Base-by-base conservation (phyloP, 2,329 filamentous ascomycete species). In the Gaeumannomyces tritici region DNA sequence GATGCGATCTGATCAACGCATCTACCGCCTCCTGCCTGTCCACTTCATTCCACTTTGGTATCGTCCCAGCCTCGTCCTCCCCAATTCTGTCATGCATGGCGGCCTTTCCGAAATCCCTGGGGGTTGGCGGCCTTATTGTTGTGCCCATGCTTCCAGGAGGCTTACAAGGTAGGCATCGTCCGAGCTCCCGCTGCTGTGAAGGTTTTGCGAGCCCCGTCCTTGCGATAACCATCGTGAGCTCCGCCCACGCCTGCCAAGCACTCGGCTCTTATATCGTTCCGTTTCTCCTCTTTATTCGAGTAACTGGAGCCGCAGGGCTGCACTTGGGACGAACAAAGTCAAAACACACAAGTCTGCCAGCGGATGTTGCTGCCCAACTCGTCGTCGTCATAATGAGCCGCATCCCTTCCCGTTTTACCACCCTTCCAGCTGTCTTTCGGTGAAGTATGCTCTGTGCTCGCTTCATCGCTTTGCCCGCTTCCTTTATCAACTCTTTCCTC, bases 81-180 rank as follows among this genome's bases (percentile, higher is more conserved):
- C 42, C 42, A 55, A 55, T 60, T 60, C 55, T 55, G 59, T 55
- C 26, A 55, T 60, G 59, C 59, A 60, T 60, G 35, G 59, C 35
- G 42, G 42, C 21, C 18, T 7, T 21, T 11, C 42, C 42, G 18
- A n/a, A 51, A 51, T 21, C 21, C 18, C 21, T 51, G 42, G 3
- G 35, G 6, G 42, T 51, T 51, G 2, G 42, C 18, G 42, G 21
- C 12, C 21, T 51, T 51, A n/a, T 51, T 1, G 5, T n/a, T 51
- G 21, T 51, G 21, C 42, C 42, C 21, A 7, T 21, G 42, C 42
- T 51, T 3, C 42, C 3, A n/a, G 11, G 21, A 51, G 21, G 42
- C 21, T 42, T 15, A 42, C 35, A 12, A 13, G 42, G 5, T 5
- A n/a, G 42, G 5, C 18, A n/a, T 51, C 21, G 42, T 51, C 42